Conservation (phyloP, 768 basidiomycete species). For the Hericium alpestre region DNA sequence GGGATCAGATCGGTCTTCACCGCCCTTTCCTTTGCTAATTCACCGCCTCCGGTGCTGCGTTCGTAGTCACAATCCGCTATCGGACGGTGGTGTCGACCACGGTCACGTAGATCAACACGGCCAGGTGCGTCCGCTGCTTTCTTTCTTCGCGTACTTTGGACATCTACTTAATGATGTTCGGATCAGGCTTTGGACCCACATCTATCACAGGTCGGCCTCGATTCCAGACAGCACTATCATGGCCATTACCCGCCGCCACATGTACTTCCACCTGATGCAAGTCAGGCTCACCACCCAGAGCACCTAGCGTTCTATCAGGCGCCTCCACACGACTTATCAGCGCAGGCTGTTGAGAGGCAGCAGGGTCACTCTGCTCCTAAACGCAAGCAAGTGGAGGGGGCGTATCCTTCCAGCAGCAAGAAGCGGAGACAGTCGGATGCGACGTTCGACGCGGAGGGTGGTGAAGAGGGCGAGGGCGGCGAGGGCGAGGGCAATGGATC, state of each 20-base stretch:
- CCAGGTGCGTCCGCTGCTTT: constrained; percentile 10
- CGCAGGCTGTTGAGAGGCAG: constrained; percentile 11
- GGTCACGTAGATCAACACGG: constrained; percentile 13
- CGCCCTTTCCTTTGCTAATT: constrained; percentile 3
- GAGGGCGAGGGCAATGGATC: constrained; percentile 14
- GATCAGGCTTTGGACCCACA: constrained; percentile 16
- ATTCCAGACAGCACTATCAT: constrained; percentile 14
- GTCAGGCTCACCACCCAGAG: constrained; percentile 11
- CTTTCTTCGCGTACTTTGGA: background rate
- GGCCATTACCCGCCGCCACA: constrained; percentile 10
- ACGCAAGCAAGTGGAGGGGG: constrained; percentile 11
- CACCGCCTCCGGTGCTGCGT: constrained; percentile 10
- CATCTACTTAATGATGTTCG: constrained; percentile 7
- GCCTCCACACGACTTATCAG: constrained; percentile 9
- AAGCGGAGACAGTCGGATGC: constrained; percentile 10
- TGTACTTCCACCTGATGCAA: constrained; percentile 11
- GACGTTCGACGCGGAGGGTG: constrained; percentile 10
- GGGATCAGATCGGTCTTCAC: constrained; percentile 12
- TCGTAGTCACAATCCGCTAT: constrained; percentile 10
- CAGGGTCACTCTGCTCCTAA: constrained; percentile 7
- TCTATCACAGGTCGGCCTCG: constrained; percentile 12
- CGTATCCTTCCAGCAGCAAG: constrained; percentile 8
- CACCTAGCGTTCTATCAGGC: constrained; percentile 10
- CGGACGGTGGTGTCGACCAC: constrained; percentile 14
- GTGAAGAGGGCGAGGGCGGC: constrained; percentile 13